These are phyloP conservation scores for Marasmius oreades DNA, from an alignment of 1,284 basidiomycete genomes.

Conservation along the genomic window DNA sequence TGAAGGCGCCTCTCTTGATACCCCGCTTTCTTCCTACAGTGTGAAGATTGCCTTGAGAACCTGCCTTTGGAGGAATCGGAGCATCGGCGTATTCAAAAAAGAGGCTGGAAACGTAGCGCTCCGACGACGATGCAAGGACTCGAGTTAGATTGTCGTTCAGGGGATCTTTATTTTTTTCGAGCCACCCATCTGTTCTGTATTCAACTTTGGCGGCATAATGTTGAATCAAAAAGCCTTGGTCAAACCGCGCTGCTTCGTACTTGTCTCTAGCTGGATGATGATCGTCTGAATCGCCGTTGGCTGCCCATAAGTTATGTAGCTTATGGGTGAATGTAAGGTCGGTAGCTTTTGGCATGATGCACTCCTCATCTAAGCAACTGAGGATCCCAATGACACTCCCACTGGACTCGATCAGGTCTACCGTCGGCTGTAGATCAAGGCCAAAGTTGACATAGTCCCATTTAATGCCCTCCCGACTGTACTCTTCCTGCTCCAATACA, in stretches of 20 bases:
- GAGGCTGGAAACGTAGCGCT: slow-evolving; percentile 79
- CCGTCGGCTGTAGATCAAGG: slow-evolving; percentile 95
- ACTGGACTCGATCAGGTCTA: slow-evolving; percentile 92
- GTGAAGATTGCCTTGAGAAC: slow-evolving; percentile 32
- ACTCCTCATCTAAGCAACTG: slow-evolving; percentile 95
- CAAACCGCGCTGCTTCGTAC: slow-evolving; percentile 86
- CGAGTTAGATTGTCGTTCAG: slow-evolving; percentile 95
- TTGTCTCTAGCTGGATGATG: slow-evolving; percentile 76
- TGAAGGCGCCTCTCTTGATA: slow-evolving; percentile 94
- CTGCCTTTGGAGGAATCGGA: slow-evolving; percentile 24
- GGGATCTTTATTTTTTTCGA: slow-evolving; percentile 99
- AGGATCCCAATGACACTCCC: slow-evolving; percentile 81
- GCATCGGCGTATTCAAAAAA: slow-evolving; percentile 82
- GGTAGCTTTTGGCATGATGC: slow-evolving; percentile 98
- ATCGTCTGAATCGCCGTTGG: slow-evolving; percentile 46
- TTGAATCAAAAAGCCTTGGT: slow-evolving; percentile 92
- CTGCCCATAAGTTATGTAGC: slow-evolving; percentile 71
- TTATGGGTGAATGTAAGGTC: slow-evolving; percentile 96
- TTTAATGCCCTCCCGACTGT: slow-evolving; percentile 93
- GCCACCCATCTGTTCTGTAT: slow-evolving; percentile 94
- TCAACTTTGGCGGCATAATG: slow-evolving; percentile 98
- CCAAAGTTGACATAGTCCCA: slow-evolving; percentile 99
- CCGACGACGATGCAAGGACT: slow-evolving; percentile 81
- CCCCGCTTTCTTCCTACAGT: slow-evolving; percentile 70
- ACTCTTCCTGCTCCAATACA: slow-evolving; percentile 98